A percentile compares a stretch with the other conserved stretches of the same genome.
Evolutionary conservation across 2,329 filamentous ascomycete genomes (phyloP).

Genomic region (Monilinia polystroma): DNA sequence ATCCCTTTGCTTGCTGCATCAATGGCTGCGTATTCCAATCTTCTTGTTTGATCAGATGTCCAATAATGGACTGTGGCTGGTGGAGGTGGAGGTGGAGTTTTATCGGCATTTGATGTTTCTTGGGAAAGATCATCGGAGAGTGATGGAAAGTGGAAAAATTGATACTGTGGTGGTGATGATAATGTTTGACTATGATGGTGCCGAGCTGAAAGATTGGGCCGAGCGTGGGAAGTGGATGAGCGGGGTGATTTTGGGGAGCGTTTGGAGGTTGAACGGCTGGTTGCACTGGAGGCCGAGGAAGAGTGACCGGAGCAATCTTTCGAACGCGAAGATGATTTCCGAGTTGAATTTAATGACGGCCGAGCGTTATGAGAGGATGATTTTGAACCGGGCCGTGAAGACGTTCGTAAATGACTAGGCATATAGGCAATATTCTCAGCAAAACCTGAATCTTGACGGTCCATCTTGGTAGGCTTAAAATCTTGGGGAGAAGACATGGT

Average conservation of each 20-base stretch:
- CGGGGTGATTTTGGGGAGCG: slow-evolving; percentile 27
- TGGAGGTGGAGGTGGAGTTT: slow-evolving; percentile 43
- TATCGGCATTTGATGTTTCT: slow-evolving; percentile 40
- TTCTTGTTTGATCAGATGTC: slow-evolving; percentile 62
- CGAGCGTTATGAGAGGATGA: slow-evolving; percentile 25
- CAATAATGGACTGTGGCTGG: slow-evolving; percentile 64
- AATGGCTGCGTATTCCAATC: slow-evolving; percentile 65
- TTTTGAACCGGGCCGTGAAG: slow-evolving; percentile 23
- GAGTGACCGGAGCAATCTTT: slow-evolving; percentile 20
- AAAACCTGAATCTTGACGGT: slow-evolving; percentile 38
- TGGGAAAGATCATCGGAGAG: slow-evolving; percentile 25
- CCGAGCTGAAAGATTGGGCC: slow-evolving; percentile 6
- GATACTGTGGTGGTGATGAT: slow-evolving; percentile 25
- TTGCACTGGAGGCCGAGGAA: slow-evolving; percentile 20
- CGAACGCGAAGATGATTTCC: slow-evolving; percentile 30
- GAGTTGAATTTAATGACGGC: slow-evolving; percentile 24
- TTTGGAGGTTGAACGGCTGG: slow-evolving; percentile 23
- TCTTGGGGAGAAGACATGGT: slow-evolving; percentile 22
- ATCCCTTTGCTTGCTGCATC: slow-evolving; percentile 61
- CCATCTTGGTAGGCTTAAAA: slow-evolving; percentile 31
- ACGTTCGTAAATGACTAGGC: slow-evolving; percentile 26
- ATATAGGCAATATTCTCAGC: slow-evolving; percentile 26
- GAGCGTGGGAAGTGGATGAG: slow-evolving; percentile 11
- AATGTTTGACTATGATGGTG: slow-evolving; percentile 24
- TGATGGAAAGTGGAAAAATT: slow-evolving; percentile 40